Evolutionary conservation across 192 early-diverging fungal species (phyloP), one percentile per base, ranked within the genome.

Genomic region (Mycoemilia scoparia): DNA sequence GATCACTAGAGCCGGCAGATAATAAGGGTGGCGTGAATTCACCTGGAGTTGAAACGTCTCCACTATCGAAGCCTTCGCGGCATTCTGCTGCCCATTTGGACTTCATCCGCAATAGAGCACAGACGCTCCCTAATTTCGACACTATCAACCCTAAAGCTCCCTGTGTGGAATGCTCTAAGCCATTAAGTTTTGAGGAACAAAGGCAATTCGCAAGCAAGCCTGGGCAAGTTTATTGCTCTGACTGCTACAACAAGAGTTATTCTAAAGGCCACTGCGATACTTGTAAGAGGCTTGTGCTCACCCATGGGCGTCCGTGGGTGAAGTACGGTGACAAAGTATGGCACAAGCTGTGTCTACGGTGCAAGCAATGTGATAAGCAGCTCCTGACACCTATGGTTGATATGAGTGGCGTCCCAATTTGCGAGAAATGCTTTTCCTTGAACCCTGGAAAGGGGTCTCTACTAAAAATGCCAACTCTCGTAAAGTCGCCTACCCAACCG

Each of bases 281-380:
- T 2, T 66, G 63, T 47, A 27, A 35, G 28, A 51, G 54, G 12
- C 47, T 66, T 3, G 57, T 66, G 40, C 46, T 66, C 26, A 60
- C 57, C 1, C 49, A 60, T 22, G 63, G 63, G 12, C 45, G 63
- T 6, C 57, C 57, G 8, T 66, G 63, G 63, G 49, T 60, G 36
- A 56, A 60, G 50, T 43, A 52, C 37, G 53, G 53, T 24, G 57
- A 46, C 28, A 34, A 32, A 2, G 52, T 57, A 8, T 66, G 63
- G 63, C 63, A 66, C 35, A 60, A 66, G 41, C 54, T 66, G 39
- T 66, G 63, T 31, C 48, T 66, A 30, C 49, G 46, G 29, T 66
- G 63, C 32, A 24, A 33, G 14, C n/a, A 37, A 2, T 66, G 63
- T 32, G 24, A 21, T 13, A 56, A 49, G 25, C 38, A 57, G 16